A percentile compares a stretch with the other conserved stretches of the same genome.
Conservation (phyloP, 352 stramenopile species). For the Peronospora farinosa region DNA sequence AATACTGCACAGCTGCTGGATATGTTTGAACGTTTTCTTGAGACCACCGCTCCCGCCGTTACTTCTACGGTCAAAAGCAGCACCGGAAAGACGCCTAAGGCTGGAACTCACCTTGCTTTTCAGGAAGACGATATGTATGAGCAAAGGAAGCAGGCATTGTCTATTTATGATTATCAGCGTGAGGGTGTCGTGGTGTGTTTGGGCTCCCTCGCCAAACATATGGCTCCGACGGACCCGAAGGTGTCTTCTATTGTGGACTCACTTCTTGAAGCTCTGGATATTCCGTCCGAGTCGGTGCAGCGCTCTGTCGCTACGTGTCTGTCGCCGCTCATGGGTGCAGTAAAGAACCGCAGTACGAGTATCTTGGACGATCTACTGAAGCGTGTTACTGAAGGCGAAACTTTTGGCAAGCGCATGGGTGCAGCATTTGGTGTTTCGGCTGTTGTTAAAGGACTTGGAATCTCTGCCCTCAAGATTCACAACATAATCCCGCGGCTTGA, state of each 20-base stretch:
- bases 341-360: constrained; percentile 65
- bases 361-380: constrained; percentile 76
- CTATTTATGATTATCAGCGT: constrained; percentile 82
- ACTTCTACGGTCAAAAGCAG: constrained; percentile 7
- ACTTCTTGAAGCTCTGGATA: constrained; percentile 84
- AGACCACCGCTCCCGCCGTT: constrained; percentile 38
- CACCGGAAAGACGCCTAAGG: constrained; percentile 30
- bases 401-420: constrained; percentile 87
- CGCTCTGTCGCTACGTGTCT: constrained; percentile 88
- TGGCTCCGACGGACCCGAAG: constrained; percentile 84
- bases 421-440: constrained; percentile 96
- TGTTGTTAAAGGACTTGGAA: constrained; percentile 98
- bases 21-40: constrained; percentile 71
- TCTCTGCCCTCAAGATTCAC: constrained; percentile 96
- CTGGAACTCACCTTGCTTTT: constrained; percentile 21
- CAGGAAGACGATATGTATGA: constrained; percentile 32
- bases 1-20: constrained; percentile 66
- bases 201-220: constrained; percentile 85
- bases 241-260: constrained; percentile 84
- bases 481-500: constrained; percentile 91
- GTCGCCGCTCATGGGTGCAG: constrained; percentile 78
- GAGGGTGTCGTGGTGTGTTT: constrained; percentile 89
- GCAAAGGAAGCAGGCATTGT: constrained; percentile 32
- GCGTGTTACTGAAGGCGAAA: constrained; percentile 65
- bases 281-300: constrained; percentile 91